Evolutionary conservation across 2,329 filamentous ascomycete genomes (phyloP).

Genomic region (Aspergillus ochraceoroseus): DNA sequence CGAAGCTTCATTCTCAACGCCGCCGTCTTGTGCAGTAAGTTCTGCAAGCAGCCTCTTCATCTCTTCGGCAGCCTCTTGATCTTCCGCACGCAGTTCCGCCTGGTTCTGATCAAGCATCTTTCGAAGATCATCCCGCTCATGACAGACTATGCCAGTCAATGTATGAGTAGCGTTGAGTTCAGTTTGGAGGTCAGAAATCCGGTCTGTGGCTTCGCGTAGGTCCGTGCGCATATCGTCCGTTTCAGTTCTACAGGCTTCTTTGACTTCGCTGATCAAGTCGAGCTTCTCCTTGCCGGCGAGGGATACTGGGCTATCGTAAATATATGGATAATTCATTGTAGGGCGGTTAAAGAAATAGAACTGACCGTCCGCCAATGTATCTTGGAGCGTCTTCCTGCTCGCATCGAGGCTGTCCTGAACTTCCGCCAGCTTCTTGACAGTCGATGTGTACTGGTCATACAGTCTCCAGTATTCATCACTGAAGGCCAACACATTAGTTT

Average conservation of each 20-base stretch:
- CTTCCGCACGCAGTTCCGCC: constrained; percentile 38
- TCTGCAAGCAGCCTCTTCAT: constrained; percentile 42
- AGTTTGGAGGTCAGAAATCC: constrained; percentile 37
- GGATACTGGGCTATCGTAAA: constrained; percentile 30
- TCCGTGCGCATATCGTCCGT: constrained; percentile 33
- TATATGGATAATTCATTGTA: neutral
- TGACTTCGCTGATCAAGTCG: constrained; percentile 37
- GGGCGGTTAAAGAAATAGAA: constrained; percentile 1
- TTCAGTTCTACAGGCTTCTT: constrained; percentile 35
- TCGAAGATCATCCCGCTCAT: constrained; percentile 40
- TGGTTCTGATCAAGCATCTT: constrained; percentile 39
- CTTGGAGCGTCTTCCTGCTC: constrained; percentile 35
- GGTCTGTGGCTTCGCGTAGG: constrained; percentile 33
- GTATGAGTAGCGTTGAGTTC: constrained; percentile 39
- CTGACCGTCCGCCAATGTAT: constrained; percentile 38
- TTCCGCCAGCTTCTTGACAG: constrained; percentile 38
- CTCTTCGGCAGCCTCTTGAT: constrained; percentile 39
- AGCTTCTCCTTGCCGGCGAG: constrained; percentile 37
- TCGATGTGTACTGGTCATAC: constrained; percentile 37
- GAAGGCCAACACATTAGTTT: constrained; percentile 16
- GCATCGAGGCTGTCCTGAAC: constrained; percentile 35
- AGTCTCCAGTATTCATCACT: constrained; percentile 42
- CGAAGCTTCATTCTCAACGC: constrained; percentile 29
- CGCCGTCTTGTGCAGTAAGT: constrained; percentile 35
- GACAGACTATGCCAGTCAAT: constrained; percentile 36